Percentiles rank a stretch among this genome's conserved stretches.
Conservation (phyloP, 331 rosid genomes). For the Cydonia oblonga region DNA sequence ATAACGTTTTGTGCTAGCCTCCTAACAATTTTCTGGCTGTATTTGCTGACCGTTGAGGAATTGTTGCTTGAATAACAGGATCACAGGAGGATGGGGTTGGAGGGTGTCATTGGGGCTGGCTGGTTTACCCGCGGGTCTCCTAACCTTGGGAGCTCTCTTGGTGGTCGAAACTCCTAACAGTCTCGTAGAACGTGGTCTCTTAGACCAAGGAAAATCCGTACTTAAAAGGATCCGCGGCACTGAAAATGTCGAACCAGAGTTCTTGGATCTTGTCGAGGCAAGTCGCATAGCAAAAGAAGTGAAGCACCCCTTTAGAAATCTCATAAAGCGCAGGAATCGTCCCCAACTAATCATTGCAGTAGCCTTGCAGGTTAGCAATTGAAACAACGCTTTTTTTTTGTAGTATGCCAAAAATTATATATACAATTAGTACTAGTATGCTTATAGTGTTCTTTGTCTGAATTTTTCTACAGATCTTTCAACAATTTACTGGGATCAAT, state of each 20-base stretch:
- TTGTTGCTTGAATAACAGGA: constrained; percentile 20
- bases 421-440: no score
- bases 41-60: neutral
- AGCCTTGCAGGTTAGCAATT: constrained; percentile 37
- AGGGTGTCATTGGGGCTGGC: constrained; percentile 68
- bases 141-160: constrained; percentile 47
- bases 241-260: constrained; percentile 60
- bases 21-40: neutral
- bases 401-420: no score
- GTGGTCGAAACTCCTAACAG: constrained; percentile 88
- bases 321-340: constrained; percentile 46
- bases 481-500: constrained; percentile 74
- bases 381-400: no score
- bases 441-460: no score
- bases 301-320: constrained; percentile 47
- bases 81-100: constrained; percentile 77
- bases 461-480: constrained; percentile 40
- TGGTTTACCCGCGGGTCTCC: constrained; percentile 51
- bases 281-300: constrained; percentile 42
- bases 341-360: constrained; percentile 63
- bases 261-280: constrained; percentile 50
- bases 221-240: constrained; percentile 61
- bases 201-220: constrained; percentile 48
- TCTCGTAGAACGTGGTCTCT: constrained; percentile 58
- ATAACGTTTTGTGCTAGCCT: neutral